Evolutionary conservation across 2,329 filamentous ascomycete species (phyloP).

Genomic region (Allantophomopsis lycopodina): DNA sequence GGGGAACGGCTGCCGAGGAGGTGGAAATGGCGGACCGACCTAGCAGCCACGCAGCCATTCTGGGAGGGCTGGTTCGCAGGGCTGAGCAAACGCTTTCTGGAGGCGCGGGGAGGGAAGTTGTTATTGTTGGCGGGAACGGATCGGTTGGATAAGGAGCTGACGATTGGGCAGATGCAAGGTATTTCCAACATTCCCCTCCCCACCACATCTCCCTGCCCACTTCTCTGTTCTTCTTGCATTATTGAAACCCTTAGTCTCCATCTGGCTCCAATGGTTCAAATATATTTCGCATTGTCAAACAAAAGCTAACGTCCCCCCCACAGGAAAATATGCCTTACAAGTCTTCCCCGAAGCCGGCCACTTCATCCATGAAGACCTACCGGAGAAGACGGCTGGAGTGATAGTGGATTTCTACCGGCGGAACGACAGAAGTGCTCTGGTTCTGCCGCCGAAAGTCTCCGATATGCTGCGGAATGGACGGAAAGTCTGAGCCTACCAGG

Average conservation of each 20-base stretch:
- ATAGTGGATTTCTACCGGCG: constrained; percentile 84
- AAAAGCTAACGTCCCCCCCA: constrained; percentile 2
- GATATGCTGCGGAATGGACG: constrained; percentile 53
- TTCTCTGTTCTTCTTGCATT: no score
- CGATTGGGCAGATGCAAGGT: constrained; percentile 97
- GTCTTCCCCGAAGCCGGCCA: constrained; percentile 93
- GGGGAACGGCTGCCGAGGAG: no score
- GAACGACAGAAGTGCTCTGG: constrained; percentile 74
- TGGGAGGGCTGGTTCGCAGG: constrained; percentile 93
- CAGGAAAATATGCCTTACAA: constrained; percentile 86
- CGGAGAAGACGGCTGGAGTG: constrained; percentile 74
- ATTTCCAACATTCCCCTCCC: constrained; percentile 11
- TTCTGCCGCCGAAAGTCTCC: constrained; percentile 85
- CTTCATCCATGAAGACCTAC: constrained; percentile 91
- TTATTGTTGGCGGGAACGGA: constrained; percentile 81
- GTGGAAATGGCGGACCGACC: constrained; percentile 79
- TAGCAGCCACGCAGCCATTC: constrained; percentile 72
- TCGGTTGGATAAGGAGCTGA: constrained; percentile 78
- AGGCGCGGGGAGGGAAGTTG: constrained; percentile 69
- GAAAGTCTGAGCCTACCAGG: constrained; percentile 27
- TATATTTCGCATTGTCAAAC: no score
- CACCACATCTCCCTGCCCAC: no score
- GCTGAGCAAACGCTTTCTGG: constrained; percentile 77
- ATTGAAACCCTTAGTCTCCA: no score
- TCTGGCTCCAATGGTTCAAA: no score